Base-by-base conservation (phyloP, 2,329 filamentous ascomycete genomes). In the Pestalotiopsis fici region DNA sequence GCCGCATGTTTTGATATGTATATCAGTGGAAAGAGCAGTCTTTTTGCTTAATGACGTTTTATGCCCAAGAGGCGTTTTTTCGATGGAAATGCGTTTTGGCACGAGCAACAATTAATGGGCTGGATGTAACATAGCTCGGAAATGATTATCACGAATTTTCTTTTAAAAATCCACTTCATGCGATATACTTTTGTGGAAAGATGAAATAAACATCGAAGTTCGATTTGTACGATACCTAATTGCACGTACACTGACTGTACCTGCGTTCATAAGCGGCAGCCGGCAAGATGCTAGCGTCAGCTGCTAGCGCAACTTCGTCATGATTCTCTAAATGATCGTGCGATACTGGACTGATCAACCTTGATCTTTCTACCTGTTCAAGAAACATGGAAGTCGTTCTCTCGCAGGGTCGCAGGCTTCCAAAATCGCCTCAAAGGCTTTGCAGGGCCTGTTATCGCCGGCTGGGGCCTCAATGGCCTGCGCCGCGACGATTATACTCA, bases 381-480 rank as follows among this genome's bases (percentile, higher is more conserved):
- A 35, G 11, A 62, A 62, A 66, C 66, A 60, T 78, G 76, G 73
- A 76, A 65, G 69, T 59, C 11, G 31, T 76, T 63, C 59, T 72
- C 23, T 39, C 70, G 25, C 67, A 71, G 11, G 64, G 71, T 7
- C 70, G 72, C 55, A 71, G 70, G 37, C 59, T 77, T 3, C 71
- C 74, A 18, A 59, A 70, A 1, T 67, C 66, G 6, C 70, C 43
- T 12, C 57, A 35, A 37, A n/a, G 57, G 25, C 4, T 87, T 65
- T 88, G 86, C 74, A 79, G 77, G 63, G 82, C 80, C 73, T 88
- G 86, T 71, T 80, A 79, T 63, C 81, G 77, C 31, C 78, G 76
- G 68, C 67, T 78, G n/a, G 77, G 76, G 65, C 74, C 72, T 50
- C 80, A 80, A 68, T 69, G 75, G 28, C 77, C 77, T 67, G 15